Conservation (phyloP, 2,329 filamentous ascomycete genomes). For the Talaromyces sp. region DNA sequence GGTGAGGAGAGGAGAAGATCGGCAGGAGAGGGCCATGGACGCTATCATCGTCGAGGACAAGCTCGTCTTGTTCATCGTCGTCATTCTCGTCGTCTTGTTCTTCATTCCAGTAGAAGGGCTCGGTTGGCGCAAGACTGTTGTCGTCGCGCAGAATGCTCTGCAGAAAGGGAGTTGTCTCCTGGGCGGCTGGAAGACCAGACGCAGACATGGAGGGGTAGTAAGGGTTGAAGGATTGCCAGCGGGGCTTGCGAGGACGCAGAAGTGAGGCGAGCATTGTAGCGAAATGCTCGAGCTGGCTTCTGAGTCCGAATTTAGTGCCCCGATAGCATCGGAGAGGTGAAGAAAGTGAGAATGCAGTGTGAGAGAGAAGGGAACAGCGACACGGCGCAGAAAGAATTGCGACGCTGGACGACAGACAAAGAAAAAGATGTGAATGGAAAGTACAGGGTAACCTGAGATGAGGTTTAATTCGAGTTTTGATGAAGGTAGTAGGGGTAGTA, state of each 20-base stretch:
- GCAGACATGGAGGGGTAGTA: constrained; percentile 21
- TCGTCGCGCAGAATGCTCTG: constrained; percentile 4
- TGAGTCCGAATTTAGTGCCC: neutral
- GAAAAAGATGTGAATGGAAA: neutral
- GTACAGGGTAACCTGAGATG: neutral
- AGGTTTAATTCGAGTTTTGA: neutral
- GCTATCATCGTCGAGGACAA: constrained; percentile 35
- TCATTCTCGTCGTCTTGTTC: constrained; percentile 16
- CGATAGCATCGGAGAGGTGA: neutral
- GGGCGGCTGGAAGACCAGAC: constrained; percentile 20
- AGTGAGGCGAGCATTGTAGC: constrained; percentile 26
- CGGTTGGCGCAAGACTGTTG: constrained; percentile 6
- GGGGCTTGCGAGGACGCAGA: constrained; percentile 24
- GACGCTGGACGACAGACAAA: neutral
- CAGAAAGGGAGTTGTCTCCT: constrained; percentile 17
- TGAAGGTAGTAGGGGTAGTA: neutral
- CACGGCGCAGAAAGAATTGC: neutral
- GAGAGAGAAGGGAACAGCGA: neutral
- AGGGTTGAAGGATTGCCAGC: constrained; percentile 15
- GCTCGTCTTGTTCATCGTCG: constrained; percentile 32
- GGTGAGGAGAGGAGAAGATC: constrained; percentile 71
- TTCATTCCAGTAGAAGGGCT: neutral
- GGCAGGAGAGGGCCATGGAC: constrained; percentile 57
- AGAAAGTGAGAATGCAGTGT: neutral
- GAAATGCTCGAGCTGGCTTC: neutral